A percentile compares a stretch with the other conserved stretches of the same genome.
phyloP scores from a whole-genome alignment of 108 stramenopile species.

The Pelagomonas calceolata region DNA sequence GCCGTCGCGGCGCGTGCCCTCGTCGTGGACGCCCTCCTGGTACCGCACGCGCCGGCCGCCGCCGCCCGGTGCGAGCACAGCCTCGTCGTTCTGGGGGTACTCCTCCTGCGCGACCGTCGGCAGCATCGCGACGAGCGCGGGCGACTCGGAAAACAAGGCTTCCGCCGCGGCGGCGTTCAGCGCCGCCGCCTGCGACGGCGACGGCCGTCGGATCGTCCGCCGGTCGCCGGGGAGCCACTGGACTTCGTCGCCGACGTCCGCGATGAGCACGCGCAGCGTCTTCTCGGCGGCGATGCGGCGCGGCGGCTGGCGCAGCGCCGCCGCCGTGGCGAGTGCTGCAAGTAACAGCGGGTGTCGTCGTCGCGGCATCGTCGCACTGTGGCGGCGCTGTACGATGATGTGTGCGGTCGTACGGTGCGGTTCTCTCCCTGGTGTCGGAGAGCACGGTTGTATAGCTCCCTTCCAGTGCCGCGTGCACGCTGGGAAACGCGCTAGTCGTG shows the following conservation, averaged over 20 bases:
- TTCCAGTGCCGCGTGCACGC: too few relatives aligned
- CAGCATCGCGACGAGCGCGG: neutral
- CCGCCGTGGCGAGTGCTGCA: too few relatives aligned
- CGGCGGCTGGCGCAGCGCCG: too few relatives aligned
- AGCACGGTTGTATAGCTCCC: too few relatives aligned
- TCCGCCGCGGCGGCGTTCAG: neutral
- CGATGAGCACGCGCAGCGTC: neutral
- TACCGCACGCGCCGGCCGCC: neutral
- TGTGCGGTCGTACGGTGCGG: too few relatives aligned
- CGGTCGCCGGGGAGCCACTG: neutral
- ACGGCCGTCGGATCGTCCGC: neutral
- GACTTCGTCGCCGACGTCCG: neutral
- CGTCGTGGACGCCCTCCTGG: neutral
- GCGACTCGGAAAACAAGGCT: neutral
- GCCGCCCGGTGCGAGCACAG: neutral
- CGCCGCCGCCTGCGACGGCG: neutral
- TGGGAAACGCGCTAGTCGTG: too few relatives aligned
- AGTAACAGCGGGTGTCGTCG: too few relatives aligned
- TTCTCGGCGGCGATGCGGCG: too few relatives aligned
- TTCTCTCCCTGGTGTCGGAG: too few relatives aligned
- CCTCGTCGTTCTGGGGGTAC: neutral
- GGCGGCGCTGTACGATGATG: too few relatives aligned
- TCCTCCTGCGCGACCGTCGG: neutral
- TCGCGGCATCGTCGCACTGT: too few relatives aligned
- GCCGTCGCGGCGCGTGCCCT: neutral